Evolutionary conservation across 2,329 filamentous ascomycete genomes (phyloP).

Genomic region (Microthyrium microscopicum): DNA sequence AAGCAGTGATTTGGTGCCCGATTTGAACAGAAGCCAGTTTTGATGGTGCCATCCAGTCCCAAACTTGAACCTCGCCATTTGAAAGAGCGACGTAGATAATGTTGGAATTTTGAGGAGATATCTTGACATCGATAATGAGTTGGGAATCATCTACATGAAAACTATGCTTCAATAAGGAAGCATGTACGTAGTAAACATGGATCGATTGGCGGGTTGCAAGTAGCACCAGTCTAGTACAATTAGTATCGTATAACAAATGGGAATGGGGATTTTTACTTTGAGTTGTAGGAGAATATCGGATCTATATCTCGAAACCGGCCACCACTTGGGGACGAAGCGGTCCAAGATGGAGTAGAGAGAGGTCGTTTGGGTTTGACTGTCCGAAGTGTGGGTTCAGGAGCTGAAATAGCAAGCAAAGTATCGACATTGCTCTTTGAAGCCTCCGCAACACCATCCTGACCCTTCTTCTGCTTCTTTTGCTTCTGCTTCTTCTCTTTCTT

Average conservation of each 20-base stretch:
- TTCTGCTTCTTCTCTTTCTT: slow-evolving; percentile 12
- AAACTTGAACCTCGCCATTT: slow-evolving; percentile 34
- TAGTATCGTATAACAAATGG: slow-evolving; percentile 16
- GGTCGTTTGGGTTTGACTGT: neutral
- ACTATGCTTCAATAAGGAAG: slow-evolving; percentile 63
- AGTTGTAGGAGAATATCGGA: slow-evolving; percentile 40
- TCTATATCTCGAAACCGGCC: slow-evolving; percentile 40
- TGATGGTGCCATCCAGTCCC: slow-evolving; percentile 45
- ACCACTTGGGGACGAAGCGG: slow-evolving; percentile 31
- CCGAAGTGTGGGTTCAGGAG: neutral
- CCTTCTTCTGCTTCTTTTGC: slow-evolving; percentile 8
- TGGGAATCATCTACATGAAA: slow-evolving; percentile 40
- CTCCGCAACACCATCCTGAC: neutral
- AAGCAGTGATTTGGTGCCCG: no score
- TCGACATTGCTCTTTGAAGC: neutral
- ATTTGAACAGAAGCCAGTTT: slow-evolving; percentile 18
- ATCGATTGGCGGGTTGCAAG: slow-evolving; percentile 58
- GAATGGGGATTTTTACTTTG: slow-evolving; percentile 26
- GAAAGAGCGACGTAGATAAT: slow-evolving; percentile 37
- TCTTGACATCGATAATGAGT: slow-evolving; percentile 32
- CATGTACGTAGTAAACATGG: slow-evolving; percentile 64
- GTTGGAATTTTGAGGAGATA: slow-evolving; percentile 34
- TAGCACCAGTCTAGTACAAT: slow-evolving; percentile 46
- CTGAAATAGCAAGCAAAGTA: neutral
- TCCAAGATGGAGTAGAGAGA: slow-evolving; percentile 21